Conservation (phyloP, 305 asterid species). For the Fraxinus angustifolia region DNA sequence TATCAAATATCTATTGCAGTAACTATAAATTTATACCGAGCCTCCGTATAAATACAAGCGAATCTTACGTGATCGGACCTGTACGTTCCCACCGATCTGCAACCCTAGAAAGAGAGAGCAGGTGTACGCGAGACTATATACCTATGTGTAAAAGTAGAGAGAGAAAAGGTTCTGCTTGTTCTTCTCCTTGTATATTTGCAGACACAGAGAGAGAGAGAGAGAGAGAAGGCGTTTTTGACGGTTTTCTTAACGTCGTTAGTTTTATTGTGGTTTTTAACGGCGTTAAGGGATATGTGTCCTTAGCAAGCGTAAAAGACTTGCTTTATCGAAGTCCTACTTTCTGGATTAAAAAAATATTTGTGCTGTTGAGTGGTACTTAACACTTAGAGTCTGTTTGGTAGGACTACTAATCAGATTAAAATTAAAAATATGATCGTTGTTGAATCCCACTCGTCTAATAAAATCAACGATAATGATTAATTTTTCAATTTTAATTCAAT, state of each 20-base stretch:
- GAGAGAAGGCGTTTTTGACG: constrained; percentile 35
- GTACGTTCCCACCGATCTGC: constrained; percentile 31
- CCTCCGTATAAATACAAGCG: constrained; percentile 17
- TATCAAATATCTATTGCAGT: not conserved
- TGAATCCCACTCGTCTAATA: too few relatives aligned
- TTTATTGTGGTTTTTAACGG: constrained; percentile 30
- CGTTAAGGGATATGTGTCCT: constrained; percentile 29
- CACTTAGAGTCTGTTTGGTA: too few relatives aligned
- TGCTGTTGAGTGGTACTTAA: constrained; percentile 13
- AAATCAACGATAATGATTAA: too few relatives aligned
- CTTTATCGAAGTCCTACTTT: not conserved
- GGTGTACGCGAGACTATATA: constrained; percentile 18
- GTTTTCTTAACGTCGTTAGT: constrained; percentile 43
- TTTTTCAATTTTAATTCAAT: too few relatives aligned
- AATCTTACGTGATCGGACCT: constrained; percentile 37
- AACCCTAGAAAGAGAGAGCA: constrained; percentile 34
- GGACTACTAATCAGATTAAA: too few relatives aligned
- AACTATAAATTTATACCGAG: constrained; percentile 9
- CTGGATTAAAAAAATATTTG: not conserved
- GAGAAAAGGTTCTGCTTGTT: constrained; percentile 22
- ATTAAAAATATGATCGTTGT: too few relatives aligned
- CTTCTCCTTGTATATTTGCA: constrained; percentile 23
- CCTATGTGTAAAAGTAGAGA: constrained; percentile 23
- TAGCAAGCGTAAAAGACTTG: constrained; percentile 6
- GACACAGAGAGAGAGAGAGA: constrained; percentile 25